Evolutionary conservation across 257 asterid genomes (phyloP).

Genomic region (Ehretia macrophylla): DNA sequence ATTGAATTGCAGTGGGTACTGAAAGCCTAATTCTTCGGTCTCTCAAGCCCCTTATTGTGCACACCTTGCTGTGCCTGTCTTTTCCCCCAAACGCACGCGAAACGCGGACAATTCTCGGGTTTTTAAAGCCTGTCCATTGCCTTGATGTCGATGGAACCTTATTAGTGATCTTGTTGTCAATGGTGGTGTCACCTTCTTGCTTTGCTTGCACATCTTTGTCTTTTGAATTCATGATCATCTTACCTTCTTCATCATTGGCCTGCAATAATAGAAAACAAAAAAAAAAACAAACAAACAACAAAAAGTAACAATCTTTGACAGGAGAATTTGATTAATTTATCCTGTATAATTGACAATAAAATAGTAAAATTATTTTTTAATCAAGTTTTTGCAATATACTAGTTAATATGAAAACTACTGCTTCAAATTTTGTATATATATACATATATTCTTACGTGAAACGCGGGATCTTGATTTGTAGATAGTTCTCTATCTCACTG

Average conservation of each 20-base stretch:
- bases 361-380: too few relatives aligned
- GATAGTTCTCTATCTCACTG: too few relatives aligned
- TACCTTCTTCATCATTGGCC: slow-evolving; percentile 28
- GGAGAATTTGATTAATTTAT: neutral
- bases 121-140: slow-evolving; percentile 53
- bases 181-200: slow-evolving; percentile 37
- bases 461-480: too few relatives aligned
- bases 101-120: slow-evolving; percentile 69
- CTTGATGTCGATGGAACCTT: slow-evolving; percentile 32
- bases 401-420: too few relatives aligned
- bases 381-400: too few relatives aligned
- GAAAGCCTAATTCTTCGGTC: slow-evolving; percentile 70
- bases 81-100: slow-evolving; percentile 66
- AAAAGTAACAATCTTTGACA: neutral
- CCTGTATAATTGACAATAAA: neutral
- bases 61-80: slow-evolving; percentile 76
- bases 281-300: neutral
- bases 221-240: slow-evolving; percentile 41
- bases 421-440: too few relatives aligned
- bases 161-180: slow-evolving; percentile 13
- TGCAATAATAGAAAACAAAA: slow-evolving; percentile 17
- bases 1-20: slow-evolving; percentile 61
- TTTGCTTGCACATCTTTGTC: slow-evolving; percentile 24
- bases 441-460: too few relatives aligned
- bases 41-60: slow-evolving; percentile 58